Base-by-base conservation (phyloP, 2,329 filamentous ascomycete species). In the Botrytis squamosa region DNA sequence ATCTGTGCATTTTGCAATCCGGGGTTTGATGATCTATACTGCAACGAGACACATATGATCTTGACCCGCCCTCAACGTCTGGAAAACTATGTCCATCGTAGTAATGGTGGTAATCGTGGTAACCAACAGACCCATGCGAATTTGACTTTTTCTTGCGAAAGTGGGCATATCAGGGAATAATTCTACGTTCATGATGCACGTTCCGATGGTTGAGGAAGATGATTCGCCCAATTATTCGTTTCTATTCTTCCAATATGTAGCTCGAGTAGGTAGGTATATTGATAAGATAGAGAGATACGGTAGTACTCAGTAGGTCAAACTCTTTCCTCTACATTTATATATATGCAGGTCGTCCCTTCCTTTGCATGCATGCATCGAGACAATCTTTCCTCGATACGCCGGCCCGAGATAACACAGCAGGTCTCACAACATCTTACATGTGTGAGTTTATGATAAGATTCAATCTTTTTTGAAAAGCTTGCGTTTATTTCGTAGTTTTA, bases 21-120 rank as follows among this genome's bases (percentile, higher is more conserved):
- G 65, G 65, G 65, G 44, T n/a, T 52, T n/a, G 44, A 67, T 36
- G 29, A 67, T 67, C 44, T n/a, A 18, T 52, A 38, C 65, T 33
- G 5, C 20, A 52, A 36, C 20, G 29, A 67, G 65, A 38, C 12
- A 52, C 49, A 33, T 22, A 42, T 46, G 18, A 65, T 20, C 25
- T 46, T 25, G n/a, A 29, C 9, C 40, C 16, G 8, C 16, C 3
- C 62, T 65, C 14, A 46, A 33, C 10, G 18, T 12, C 62, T 46
- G 62, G 62, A 65, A 65, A 52, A 40, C n/a, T 18, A 63, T 18
- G 60, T 42, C 29, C 29, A 49, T 29, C 20, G 29, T 16, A 20
- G 29, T 9, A 20, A 46, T 49, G 18, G 25, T 14, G 10, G 42
- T 67, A 10, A 33, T 46, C 20, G 44, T 22, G 44, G 20, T 22